These are phyloP conservation scores for Scheffersomyces quercinus DNA, from an alignment of 1,139 yeast genomes.

Conservation along the genomic window DNA sequence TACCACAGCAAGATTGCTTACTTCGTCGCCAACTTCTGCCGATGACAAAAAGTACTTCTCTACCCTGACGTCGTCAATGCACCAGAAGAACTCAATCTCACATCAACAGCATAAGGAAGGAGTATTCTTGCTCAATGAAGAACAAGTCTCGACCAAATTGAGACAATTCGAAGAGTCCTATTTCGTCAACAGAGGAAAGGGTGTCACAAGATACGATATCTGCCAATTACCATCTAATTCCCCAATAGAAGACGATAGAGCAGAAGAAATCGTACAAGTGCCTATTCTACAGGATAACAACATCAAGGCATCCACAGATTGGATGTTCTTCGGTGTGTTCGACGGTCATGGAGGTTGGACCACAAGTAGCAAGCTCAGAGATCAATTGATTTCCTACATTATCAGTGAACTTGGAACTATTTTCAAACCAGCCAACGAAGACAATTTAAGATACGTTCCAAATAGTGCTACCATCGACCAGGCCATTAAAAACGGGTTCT, in stretches of 20 bases:
- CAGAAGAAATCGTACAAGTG: conserved; percentile 83
- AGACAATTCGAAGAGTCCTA: conserved; percentile 81
- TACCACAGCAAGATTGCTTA: not conserved
- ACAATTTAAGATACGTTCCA: conserved; percentile 54
- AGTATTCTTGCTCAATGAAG: conserved; percentile 58
- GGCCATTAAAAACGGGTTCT: conserved; percentile 80
- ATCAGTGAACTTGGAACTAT: conserved; percentile 74
- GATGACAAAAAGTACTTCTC: conserved; percentile 38
- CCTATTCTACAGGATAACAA: conserved; percentile 62
- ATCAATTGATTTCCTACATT: conserved; percentile 72
- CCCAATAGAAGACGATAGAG: conserved; percentile 93
- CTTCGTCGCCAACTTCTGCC: conserved; percentile 5
- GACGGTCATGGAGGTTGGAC: conserved; percentile 99
- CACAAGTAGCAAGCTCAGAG: conserved; percentile 81
- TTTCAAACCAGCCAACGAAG: conserved; percentile 56
- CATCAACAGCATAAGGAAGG: conserved; percentile 49
- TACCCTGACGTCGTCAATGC: conserved; percentile 46
- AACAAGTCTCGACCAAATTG: conserved; percentile 69
- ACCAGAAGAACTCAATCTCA: conserved; percentile 40
- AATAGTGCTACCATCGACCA: conserved; percentile 69
- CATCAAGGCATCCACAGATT: conserved; percentile 64
- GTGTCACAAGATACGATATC: conserved; percentile 89
- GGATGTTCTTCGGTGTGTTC: conserved; percentile 94
- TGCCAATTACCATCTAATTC: conserved; percentile 88
- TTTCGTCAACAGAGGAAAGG: conserved; percentile 77